Evolutionary conservation across 129 eudicot genomes (phyloP).

Genomic region (Solidago caesia): DNA sequence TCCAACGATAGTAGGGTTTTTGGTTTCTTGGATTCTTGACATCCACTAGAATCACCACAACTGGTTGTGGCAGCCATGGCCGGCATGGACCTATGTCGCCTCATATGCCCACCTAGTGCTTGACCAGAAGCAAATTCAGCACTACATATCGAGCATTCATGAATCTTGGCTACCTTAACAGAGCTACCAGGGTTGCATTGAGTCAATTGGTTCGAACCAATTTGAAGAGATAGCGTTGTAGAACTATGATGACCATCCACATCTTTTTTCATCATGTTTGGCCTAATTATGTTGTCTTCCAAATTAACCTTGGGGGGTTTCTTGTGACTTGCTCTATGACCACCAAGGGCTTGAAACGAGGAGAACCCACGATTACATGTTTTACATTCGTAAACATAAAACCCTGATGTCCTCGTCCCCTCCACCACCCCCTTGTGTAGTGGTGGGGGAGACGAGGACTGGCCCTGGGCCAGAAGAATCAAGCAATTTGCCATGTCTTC

Average conservation of each 20-base stretch:
- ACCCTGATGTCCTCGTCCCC: background rate
- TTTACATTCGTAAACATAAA: conserved; percentile 62
- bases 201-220: conserved; percentile 27
- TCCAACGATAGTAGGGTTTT: conserved; percentile 52
- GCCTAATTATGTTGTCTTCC: conserved; percentile 24
- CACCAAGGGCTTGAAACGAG: conserved; percentile 93
- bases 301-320: conserved; percentile 50
- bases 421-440: conserved; percentile 3
- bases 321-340: conserved; percentile 93
- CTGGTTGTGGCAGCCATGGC: conserved; percentile 22
- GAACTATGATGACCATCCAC: conserved; percentile 14
- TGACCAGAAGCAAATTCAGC: conserved; percentile 81
- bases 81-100: conserved; percentile 66
- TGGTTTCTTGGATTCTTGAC: conserved; percentile 49
- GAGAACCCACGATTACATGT: conserved; percentile 67
- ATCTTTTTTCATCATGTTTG: conserved; percentile 25
- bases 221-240: conserved; percentile 47
- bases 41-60: conserved; percentile 10
- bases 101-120: conserved; percentile 94
- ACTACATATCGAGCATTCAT: conserved; percentile 85
- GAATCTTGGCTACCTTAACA: conserved; percentile 44
- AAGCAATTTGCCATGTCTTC: conserved; percentile 87
- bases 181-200: conserved; percentile 25
- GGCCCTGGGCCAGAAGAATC: conserved; percentile 76
- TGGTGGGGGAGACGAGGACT: conserved; percentile 18